Evolutionary conservation across 2,329 filamentous ascomycete genomes (phyloP), one percentile per base, ranked within the genome.

Genomic region (Colletotrichum lupini): DNA sequence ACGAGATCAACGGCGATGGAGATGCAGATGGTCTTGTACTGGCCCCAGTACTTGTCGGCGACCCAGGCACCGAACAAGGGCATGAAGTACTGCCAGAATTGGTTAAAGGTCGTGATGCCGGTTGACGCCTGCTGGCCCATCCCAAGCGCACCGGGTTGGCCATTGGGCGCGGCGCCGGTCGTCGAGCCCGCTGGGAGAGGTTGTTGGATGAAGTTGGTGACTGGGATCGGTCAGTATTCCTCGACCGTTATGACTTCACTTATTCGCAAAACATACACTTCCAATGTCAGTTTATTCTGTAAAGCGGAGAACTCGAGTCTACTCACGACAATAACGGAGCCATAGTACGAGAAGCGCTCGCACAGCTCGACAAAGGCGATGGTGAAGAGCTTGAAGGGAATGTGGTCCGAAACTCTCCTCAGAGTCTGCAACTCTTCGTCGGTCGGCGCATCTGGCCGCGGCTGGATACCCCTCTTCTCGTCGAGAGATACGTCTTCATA

Each of bases 301-400:
- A 9, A 14, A 1, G 1, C 14, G 2, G 14, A 4, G 19, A 12
- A 14, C 1, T 12, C 6, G 42, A 11, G 4, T 28, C 42, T 84
- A 92, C 78, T 91, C 80, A 91, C 90, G 91, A 93, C 87, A 53
- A 89, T 87, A 12, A 88, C 89, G 5, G 89, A 90, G 42, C 92
- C 92, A 77, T 94, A 94, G 85, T 93, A 94, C 3, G 90, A 92
- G 81, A 93, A 93, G 42, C 92, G 90, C 81, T 94, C 92, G 81
- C 91, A 93, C 32, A 94, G 80, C 80, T 94, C 92, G 56, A 93
- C 86, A 71, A 93, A 90, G 2, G 90, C 91, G 74, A 94, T 88
- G 35, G 89, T 91, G 78, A 89, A 92, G 11, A 90, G 84, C 46
- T 85, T 87, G 82, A 87, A 86, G 1, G 90, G 90, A 28, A 94